Evolutionary conservation across 2,329 filamentous ascomycete species (phyloP), one percentile per base, ranked within the genome.

Genomic region (Penicillium sp.): DNA sequence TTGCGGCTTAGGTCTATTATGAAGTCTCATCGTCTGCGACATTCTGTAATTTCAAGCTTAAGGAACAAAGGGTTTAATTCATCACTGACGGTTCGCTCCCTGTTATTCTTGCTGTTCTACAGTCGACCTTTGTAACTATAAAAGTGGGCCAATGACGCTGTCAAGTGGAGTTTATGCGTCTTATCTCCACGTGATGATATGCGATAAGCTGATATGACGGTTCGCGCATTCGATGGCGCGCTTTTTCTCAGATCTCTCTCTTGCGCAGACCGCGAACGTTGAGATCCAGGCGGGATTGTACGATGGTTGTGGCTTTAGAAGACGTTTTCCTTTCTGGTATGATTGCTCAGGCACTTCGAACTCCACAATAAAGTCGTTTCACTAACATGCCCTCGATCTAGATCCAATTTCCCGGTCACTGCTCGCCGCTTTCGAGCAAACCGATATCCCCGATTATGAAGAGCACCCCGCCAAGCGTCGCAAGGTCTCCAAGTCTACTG

Each of bases 381-480:
- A 48, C 33, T 54, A 19, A 46, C 43, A 33, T 53, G 54, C 46
- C 29, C 19, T 24, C 21, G 22, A 42, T 49, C 19, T 52, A 74
- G 70, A 58, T 19, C 37, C 59, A 24, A 59, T 65, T 22, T 65
- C 69, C 43, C 52, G 59, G 56, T 62, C 57, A 53, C 53, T 74
- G 39, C 65, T 62, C 51, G 55, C 60, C 29, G 58, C 65, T 43
- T 59, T 74, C 42, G 54, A 58, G 45, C 63, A 63, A 54, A 58
- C 19, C 37, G 50, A 56, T 42, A 47, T 49, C 44, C 35, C 51
- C 11, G 57, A 63, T 31, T 21, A 39, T 19, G 56, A 67, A 48
- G 61, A 51, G n/a, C 68, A 52, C 58, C 65, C 63, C 11, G 65
- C 45, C 19, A 76, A 76, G 61, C 72, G 73, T 51, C 72, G 70